Evolutionary conservation across 768 basidiomycete genomes (phyloP).

Genomic region (Naganishia antarctica): DNA sequence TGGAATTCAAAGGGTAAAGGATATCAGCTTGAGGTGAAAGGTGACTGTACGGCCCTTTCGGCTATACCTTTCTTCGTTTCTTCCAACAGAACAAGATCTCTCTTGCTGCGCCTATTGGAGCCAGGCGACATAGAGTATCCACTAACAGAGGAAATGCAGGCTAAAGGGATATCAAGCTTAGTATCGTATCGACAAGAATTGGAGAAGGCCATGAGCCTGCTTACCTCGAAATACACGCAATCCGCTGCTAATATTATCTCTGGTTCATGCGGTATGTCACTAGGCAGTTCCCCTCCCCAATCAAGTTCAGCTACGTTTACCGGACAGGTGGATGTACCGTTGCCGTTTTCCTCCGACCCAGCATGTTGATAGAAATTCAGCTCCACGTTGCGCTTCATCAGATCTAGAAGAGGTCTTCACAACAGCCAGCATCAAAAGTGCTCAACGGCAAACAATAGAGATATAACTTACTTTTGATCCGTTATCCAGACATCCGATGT

Average conservation of each 20-base stretch:
- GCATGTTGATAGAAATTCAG: conserved; percentile 56
- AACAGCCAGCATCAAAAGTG: neutral
- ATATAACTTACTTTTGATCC: conserved; percentile 74
- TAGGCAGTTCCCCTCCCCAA: conserved; percentile 67
- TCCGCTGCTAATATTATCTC: conserved; percentile 83
- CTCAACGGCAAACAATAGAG: conserved; percentile 11
- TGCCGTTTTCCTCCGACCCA: conserved; percentile 37
- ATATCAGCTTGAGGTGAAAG: neutral
- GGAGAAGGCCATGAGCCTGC: neutral
- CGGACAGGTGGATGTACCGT: conserved; percentile 51
- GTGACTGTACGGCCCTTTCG: conserved; percentile 4
- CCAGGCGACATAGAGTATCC: conserved; percentile 65
- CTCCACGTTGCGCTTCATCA: conserved; percentile 70
- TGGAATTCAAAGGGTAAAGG: too few relatives aligned
- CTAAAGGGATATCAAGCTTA: conserved; percentile 20
- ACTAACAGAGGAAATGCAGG: conserved; percentile 85
- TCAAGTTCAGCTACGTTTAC: conserved; percentile 64
- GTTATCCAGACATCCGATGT: conserved; percentile 68
- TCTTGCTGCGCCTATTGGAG: conserved; percentile 51
- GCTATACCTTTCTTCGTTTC: conserved; percentile 73
- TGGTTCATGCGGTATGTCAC: conserved; percentile 52
- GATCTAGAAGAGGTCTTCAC: conserved; percentile 66
- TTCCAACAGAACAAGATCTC: conserved; percentile 89
- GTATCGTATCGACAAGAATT: neutral
- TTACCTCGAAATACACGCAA: conserved; percentile 81